These are phyloP conservation scores for Penicillium canescens DNA, from an alignment of 495 filamentous ascomycete genomes.

Conservation along the genomic window DNA sequence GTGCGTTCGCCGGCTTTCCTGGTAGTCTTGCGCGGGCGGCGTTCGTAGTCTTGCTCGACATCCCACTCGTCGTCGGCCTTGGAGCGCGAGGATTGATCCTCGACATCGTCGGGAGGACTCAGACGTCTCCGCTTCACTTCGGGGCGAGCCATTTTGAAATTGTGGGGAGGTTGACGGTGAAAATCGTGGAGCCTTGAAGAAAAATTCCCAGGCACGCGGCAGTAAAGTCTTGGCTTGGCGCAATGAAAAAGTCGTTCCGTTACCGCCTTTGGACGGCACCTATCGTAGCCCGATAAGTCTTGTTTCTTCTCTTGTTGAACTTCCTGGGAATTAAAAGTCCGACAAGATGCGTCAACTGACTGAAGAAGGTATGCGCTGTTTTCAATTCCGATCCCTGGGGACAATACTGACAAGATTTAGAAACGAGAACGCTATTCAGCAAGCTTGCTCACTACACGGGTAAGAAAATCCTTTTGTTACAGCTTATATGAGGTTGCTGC, in stretches of 20 bases:
- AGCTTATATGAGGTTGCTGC: too few species aligned
- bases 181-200: constrained; percentile 23
- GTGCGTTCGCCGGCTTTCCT: constrained; percentile 70
- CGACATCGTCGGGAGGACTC: constrained; percentile 49
- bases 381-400: constrained; percentile 28
- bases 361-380: constrained; percentile 55
- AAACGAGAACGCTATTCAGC: constrained; percentile 58
- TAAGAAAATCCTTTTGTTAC: constrained; percentile 4
- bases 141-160: constrained; percentile 46
- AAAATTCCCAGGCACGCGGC: background rate
- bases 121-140: constrained; percentile 55
- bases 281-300: too few species aligned
- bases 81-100: constrained; percentile 34
- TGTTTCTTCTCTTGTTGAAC: too few species aligned
- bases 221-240: too few species aligned
- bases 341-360: constrained; percentile 71
- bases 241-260: too few species aligned
- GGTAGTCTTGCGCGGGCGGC: constrained; percentile 68
- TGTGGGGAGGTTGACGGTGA: constrained; percentile 4
- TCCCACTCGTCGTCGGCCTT: constrained; percentile 65
- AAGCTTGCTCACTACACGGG: constrained; percentile 88
- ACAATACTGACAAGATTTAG: background rate
- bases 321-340: too few species aligned
- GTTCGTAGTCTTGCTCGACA: constrained; percentile 89
- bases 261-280: too few species aligned